Conservation (phyloP, 2,329 filamentous ascomycete species). For the Colletotrichum australisinense region DNA sequence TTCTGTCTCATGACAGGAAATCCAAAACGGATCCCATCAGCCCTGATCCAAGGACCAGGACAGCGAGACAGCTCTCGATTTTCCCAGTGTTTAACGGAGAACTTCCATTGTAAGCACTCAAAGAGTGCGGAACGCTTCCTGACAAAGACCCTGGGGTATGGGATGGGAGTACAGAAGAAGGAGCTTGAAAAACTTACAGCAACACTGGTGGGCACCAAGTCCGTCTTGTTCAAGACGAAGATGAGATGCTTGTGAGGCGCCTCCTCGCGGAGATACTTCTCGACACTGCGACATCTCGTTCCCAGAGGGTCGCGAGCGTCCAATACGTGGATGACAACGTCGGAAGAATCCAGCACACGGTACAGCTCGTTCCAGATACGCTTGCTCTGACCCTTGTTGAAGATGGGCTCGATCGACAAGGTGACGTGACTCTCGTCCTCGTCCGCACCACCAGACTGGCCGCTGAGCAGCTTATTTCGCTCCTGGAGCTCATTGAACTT, state of each 20-base stretch:
- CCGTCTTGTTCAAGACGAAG: slow-evolving; percentile 91
- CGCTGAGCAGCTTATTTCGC: slow-evolving; percentile 80
- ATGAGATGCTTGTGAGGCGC: slow-evolving; percentile 96
- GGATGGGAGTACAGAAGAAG: slow-evolving; percentile 38
- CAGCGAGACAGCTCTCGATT: slow-evolving; percentile 80
- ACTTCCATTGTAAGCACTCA: slow-evolving; percentile 73
- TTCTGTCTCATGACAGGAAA: slow-evolving; percentile 77
- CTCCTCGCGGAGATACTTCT: slow-evolving; percentile 94
- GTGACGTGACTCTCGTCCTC: slow-evolving; percentile 61
- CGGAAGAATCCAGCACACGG: slow-evolving; percentile 95
- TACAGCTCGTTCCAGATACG: slow-evolving; percentile 97
- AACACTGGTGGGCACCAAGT: slow-evolving; percentile 91
- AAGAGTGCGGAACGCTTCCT: slow-evolving; percentile 81
- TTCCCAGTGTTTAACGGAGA: slow-evolving; percentile 99
- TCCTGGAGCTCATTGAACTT: slow-evolving; percentile 84
- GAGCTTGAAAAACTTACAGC: slow-evolving; percentile 78
- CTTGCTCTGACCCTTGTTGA: slow-evolving; percentile 94
- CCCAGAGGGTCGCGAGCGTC: slow-evolving; percentile 92
- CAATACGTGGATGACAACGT: slow-evolving; percentile 94
- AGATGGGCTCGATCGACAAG: slow-evolving; percentile 85
- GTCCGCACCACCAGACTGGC: slow-evolving; percentile 71
- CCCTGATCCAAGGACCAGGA: slow-evolving; percentile 73
- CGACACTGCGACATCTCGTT: slow-evolving; percentile 80
- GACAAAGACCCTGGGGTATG: slow-evolving; percentile 79
- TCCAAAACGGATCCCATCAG: slow-evolving; percentile 92